Percentiles rank a stretch among this genome's conserved stretches.
Evolutionary conservation across 257 asterid genomes (phyloP).

Genomic region (Galeopsis tetrahit): DNA sequence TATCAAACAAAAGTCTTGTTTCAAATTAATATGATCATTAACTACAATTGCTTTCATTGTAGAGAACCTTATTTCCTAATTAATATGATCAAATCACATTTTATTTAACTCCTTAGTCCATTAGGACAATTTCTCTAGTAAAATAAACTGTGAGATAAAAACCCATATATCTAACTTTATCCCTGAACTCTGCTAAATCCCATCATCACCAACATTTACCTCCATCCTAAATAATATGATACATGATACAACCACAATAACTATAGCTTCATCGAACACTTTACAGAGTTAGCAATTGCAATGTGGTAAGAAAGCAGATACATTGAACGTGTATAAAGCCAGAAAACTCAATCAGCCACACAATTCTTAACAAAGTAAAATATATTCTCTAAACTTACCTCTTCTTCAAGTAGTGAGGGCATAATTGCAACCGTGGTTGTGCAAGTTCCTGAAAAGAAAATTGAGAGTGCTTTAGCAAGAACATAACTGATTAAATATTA

Average conservation of each 20-base stretch:
- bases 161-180: not conserved
- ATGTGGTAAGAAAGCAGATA: slow-evolving; percentile 15
- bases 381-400: slow-evolving; percentile 86
- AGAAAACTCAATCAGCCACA: slow-evolving; percentile 73
- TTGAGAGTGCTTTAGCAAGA: slow-evolving; percentile 31
- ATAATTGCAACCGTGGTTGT: slow-evolving; percentile 72
- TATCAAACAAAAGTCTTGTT: not conserved
- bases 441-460: slow-evolving; percentile 74
- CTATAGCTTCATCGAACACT: slow-evolving; percentile 7
- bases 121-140: not conserved
- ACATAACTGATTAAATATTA: slow-evolving; percentile 20
- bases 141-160: not conserved
- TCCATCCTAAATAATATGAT: not conserved
- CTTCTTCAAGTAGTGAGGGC: slow-evolving; percentile 86
- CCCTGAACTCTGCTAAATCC: not conserved
- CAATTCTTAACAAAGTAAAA: slow-evolving; percentile 66
- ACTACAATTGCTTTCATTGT: slow-evolving; percentile 4
- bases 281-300: not conserved
- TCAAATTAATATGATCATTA: not conserved
- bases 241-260: slow-evolving; percentile 7
- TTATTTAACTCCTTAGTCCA: slow-evolving; percentile 24
- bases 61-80: not conserved
- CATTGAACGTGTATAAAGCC: slow-evolving; percentile 22
- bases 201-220: slow-evolving; percentile 2
- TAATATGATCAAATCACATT: slow-evolving; percentile 8